Base-by-base conservation (phyloP, 495 filamentous ascomycete genomes). In the Lophiotrema nucula region DNA sequence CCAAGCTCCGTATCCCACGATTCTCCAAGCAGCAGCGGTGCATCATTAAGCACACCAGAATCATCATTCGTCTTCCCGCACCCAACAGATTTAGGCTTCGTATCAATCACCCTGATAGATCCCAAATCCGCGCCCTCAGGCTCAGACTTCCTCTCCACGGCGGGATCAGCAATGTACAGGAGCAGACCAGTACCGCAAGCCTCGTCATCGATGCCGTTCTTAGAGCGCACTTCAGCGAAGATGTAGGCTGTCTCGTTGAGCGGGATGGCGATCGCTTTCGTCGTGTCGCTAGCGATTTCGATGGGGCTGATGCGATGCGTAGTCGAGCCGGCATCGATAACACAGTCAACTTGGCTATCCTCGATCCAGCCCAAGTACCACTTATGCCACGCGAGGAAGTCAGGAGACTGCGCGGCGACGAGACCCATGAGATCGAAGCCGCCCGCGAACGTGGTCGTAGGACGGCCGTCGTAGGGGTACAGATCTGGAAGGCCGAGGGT, bases 351-450 rank as follows among this genome's bases (percentile, higher is more conserved):
- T 19, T 58, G 46, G n/a, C 23, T 42, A 11, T 58, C 55, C 21
- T 28, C 55, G 25, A 58, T 24, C 55, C 55, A 58, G 26, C 37
- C 33, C 16, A 58, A 33, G 2, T 51, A 25, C 55, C 55, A 58
- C 55, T 58, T 58, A 37, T 58, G 55, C 55, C 55, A 58, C 1
- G 55, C 55, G 21, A 58, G 43, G 35, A 31, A 44, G 46, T 58
- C 55, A 2, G 55, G 55, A 28, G 55, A 58, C 24, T 43, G 33
- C 4, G 46, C 55, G 27, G 42, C 44, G 18, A 58, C 51, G 10
- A 58, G 25, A 22, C 46, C 55, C 55, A 58, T 58, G 44, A 58
- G 23, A 16, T 58, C 55, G 37, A 41, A 58, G 2, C 55, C 55
- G 25, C 55, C 55, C 16, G 51, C 55, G 11, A 18, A 58, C 13